Base-by-base conservation (phyloP, 129 eudicot species). In the Gnaphalium uliginosum region DNA sequence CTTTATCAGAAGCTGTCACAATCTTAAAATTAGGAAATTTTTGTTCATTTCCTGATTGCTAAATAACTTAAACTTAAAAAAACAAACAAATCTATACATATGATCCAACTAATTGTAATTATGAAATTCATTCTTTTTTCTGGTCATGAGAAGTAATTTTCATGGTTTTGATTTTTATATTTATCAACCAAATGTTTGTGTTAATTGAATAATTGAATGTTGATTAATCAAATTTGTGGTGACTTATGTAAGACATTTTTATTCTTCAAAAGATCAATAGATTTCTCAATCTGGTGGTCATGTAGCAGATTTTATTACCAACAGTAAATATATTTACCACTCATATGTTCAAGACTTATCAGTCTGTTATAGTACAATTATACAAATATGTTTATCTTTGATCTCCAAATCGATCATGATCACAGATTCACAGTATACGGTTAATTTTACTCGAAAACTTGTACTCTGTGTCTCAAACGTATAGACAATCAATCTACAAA, bases 1-100 rank as follows among this genome's bases (percentile, higher is more conserved):
- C 85, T 86, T 22, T 90, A 88, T 77, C 89, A 87, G 74, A 81
- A 80, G 81, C 87, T 88, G 74, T 78, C 87, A 63, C 88, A 89
- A 65, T 57, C 85, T 75, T 82, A 53, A 79, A 73, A 25, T 66
- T 66, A 80, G 66, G 17, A 46, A 15, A 18, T 59, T 37, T 32
- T 65, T n/a, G 4, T 63, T 64, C 57, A 64, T 61, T 50, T 5
- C 30, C 27, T 50, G 41, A 62, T 71, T 64, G 56, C 26, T 51
- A 61, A 50, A 73, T 67, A 66, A 80, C 51, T 58, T 73, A 26
- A 66, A 33, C 26, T 63, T n/a, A n/a, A 51, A 35, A 67, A 29
- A 39, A 70, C 17, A 39, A 39, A 8, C 57, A 25, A 13, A 24
- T 19, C 19, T 72, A 50, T 27, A 64, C 18, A 30, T 23, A 8